phyloP scores from a whole-genome alignment of 495 filamentous ascomycete genomes.

The Recurvomyces mirabilis region DNA sequence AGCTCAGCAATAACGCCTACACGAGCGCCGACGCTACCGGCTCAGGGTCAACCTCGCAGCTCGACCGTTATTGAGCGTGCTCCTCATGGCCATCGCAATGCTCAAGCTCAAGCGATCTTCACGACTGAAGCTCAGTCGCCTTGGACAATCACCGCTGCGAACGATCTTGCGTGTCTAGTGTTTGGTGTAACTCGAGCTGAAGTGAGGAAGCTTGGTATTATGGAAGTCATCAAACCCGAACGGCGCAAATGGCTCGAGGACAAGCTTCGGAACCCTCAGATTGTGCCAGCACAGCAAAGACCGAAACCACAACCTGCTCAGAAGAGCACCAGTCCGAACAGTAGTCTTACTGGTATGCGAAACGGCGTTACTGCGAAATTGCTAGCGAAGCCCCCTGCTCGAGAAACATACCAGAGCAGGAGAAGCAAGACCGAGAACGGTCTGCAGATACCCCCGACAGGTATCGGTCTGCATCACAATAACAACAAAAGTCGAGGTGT shows the following conservation, averaged over 20 bases:
- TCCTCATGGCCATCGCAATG: conserved; percentile 67
- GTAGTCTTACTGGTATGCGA: conserved; percentile 38
- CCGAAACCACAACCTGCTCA: conserved; percentile 37
- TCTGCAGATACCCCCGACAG: conserved; percentile 14
- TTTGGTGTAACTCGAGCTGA: conserved; percentile 93
- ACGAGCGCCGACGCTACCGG: conserved; percentile 29
- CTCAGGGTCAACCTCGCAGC: conserved; percentile 4
- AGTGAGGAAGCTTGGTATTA: conserved; percentile 84
- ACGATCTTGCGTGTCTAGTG: conserved; percentile 88
- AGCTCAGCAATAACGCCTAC: conserved; percentile 31
- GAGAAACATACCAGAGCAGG: conserved; percentile 36
- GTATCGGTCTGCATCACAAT: conserved; percentile 35
- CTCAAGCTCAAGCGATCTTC: conserved; percentile 90
- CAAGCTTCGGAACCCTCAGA: conserved; percentile 56
- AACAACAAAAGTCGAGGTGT: conserved; percentile 77
- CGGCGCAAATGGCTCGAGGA: conserved; percentile 79
- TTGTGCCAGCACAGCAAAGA: conserved; percentile 37
- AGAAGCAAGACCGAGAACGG: conserved; percentile 31
- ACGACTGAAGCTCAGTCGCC: conserved; percentile 78
- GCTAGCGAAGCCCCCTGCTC: conserved; percentile 76
- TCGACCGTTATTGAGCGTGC: conserved; percentile 19
- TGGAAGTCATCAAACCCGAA: conserved; percentile 87
- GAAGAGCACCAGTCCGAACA: conserved; percentile 17
- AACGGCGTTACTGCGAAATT: conserved; percentile 77
- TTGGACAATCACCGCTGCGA: conserved; percentile 95